These are phyloP conservation scores for Xylaria grammica DNA, from an alignment of 495 filamentous ascomycete species.

Conservation along the genomic window DNA sequence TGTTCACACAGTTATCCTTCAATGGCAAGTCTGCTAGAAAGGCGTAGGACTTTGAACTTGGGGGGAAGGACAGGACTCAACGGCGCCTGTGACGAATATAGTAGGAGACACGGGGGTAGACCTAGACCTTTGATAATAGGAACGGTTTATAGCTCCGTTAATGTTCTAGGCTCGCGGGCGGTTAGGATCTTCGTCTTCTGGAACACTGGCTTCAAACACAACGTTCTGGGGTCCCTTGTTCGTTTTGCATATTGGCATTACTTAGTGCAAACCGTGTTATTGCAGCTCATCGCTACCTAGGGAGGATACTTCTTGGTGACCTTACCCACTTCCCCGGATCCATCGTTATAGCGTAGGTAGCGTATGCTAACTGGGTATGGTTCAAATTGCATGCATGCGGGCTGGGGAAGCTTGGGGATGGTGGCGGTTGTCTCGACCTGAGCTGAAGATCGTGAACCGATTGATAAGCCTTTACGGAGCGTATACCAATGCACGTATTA, in stretches of 20 bases:
- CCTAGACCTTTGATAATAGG: conserved; percentile 5
- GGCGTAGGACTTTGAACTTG: background rate
- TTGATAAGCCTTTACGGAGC: conserved; percentile 7
- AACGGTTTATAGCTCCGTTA: background rate
- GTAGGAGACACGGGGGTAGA: conserved; percentile 12
- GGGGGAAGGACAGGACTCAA: background rate
- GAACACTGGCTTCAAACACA: conserved; percentile 15
- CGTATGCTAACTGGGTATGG: background rate
- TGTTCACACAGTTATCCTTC: background rate
- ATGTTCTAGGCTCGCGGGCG: conserved; percentile 15
- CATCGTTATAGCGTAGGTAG: background rate
- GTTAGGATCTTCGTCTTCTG: conserved; percentile 17
- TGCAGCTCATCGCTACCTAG: background rate
- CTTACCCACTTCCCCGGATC: conserved; percentile 22
- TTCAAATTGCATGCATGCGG: conserved; percentile 9
- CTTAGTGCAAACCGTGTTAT: background rate
- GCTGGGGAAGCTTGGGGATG: background rate
- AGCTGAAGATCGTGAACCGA: conserved; percentile 1
- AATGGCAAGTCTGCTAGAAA: background rate
- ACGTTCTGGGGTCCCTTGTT: conserved; percentile 18
- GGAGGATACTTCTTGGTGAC: background rate
- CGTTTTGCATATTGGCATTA: background rate
- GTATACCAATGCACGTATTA: background rate
- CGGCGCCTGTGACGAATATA: conserved; percentile 13
- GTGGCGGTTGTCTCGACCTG: background rate